These are phyloP conservation scores for Thermothelomyces thermophilus DNA, from an alignment of 2,329 filamentous ascomycete species.

Conservation along the genomic window DNA sequence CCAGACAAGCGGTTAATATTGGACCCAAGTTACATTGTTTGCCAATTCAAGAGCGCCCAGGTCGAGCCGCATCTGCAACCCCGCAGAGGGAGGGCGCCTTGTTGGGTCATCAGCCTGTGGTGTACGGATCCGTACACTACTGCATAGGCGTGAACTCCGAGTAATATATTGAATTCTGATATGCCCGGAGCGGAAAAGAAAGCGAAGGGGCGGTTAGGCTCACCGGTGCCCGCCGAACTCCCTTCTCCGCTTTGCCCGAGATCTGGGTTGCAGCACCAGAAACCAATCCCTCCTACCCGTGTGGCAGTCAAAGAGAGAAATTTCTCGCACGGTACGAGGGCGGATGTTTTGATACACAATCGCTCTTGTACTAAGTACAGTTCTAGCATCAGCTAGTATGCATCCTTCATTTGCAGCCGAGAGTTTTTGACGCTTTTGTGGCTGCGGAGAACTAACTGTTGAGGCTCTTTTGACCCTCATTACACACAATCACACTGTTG, in stretches of 20 bases:
- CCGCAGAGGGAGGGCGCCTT: neutral
- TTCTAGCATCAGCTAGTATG: too few relatives aligned
- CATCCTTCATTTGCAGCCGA: too few relatives aligned
- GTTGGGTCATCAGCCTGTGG: neutral
- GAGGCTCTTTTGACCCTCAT: too few relatives aligned
- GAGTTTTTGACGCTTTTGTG: too few relatives aligned
- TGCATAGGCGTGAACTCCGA: neutral
- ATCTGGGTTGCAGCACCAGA: neutral
- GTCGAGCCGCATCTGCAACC: constrained; percentile 9
- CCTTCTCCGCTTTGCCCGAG: neutral
- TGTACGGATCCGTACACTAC: too few relatives aligned
- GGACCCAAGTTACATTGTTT: constrained; percentile 11
- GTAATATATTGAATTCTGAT: neutral
- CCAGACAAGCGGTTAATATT: constrained; percentile 7
- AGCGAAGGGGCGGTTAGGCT: neutral
- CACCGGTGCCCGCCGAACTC: neutral
- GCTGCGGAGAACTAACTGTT: too few relatives aligned
- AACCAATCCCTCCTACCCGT: neutral
- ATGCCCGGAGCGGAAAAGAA: neutral
- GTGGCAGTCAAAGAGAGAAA: too few relatives aligned
- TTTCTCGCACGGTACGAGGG: too few relatives aligned
- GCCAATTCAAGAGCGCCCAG: constrained; percentile 5
- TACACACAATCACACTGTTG: too few relatives aligned
- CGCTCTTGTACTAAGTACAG: too few relatives aligned
- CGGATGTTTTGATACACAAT: too few relatives aligned